Conservation (phyloP, 768 basidiomycete genomes). For the Boletus vinaceobasis region DNA sequence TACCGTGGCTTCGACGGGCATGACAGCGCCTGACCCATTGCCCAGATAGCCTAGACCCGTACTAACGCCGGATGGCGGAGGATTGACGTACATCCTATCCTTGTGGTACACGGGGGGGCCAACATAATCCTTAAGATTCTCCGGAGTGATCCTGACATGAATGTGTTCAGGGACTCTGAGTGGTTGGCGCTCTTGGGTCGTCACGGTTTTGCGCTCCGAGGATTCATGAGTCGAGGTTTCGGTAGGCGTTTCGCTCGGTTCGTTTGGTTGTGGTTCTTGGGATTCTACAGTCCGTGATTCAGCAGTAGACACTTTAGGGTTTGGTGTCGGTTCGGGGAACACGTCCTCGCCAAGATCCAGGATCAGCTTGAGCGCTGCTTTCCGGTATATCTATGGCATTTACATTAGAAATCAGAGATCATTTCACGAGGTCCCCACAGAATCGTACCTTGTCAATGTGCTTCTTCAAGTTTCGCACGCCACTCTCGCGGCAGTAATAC, state of each 20-base stretch:
- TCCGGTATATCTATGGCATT: slow-evolving; percentile 82
- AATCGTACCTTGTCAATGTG: slow-evolving; percentile 90
- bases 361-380: slow-evolving; percentile 90
- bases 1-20: slow-evolving; percentile 95
- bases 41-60: slow-evolving; percentile 95
- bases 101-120: slow-evolving; percentile 95
- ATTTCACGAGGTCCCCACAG: background rate
- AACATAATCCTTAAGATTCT: slow-evolving; percentile 93
- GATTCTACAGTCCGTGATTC: slow-evolving; percentile 46
- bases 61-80: slow-evolving; percentile 88
- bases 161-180: slow-evolving; percentile 76
- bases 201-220: slow-evolving; percentile 52
- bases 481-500: slow-evolving; percentile 96
- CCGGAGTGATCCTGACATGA: slow-evolving; percentile 76
- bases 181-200: slow-evolving; percentile 77
- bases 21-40: slow-evolving; percentile 93
- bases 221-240: slow-evolving; percentile 18
- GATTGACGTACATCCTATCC: slow-evolving; percentile 79
- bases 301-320: slow-evolving; percentile 10
- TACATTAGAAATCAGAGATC: background rate
- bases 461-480: slow-evolving; percentile 96
- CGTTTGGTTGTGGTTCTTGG: slow-evolving; percentile 44
- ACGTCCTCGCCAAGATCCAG: slow-evolving; percentile 84
- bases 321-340: slow-evolving; percentile 64
- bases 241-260: slow-evolving; percentile 26